These are phyloP conservation scores for Cryptococcus sp. DNA, from an alignment of 1,284 basidiomycete species.

Conservation along the genomic window DNA sequence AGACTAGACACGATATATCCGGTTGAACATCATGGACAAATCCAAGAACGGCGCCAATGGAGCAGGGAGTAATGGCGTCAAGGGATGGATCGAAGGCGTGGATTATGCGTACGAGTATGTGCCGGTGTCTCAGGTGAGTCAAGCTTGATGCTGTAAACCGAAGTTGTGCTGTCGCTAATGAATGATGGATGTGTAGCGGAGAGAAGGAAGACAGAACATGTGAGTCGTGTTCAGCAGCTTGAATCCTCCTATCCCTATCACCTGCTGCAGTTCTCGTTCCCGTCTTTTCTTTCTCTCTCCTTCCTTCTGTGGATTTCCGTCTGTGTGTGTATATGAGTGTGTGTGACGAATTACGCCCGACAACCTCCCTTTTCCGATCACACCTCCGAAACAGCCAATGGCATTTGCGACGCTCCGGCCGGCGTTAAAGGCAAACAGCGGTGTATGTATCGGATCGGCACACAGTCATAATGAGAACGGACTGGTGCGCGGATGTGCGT, in stretches of 20 bases:
- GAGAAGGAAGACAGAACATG: conserved; percentile 39
- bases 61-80: conserved; percentile 5
- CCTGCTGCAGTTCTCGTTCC: conserved; percentile 1
- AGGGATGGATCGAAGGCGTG: conserved; percentile 33
- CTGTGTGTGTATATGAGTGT: no score
- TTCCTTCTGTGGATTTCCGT: background rate
- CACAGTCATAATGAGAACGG: no score
- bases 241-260: conserved; percentile 5
- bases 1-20: background rate
- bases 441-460: no score
- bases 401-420: no score
- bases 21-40: background rate
- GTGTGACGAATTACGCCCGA: no score
- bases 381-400: no score
- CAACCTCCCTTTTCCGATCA: no score
- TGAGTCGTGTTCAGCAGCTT: conserved; percentile 22
- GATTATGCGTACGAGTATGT: conserved; percentile 52
- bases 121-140: conserved; percentile 46
- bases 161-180: background rate
- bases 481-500: no score
- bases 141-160: background rate
- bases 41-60: conserved; percentile 1
- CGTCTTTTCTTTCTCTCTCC: conserved; percentile 8
- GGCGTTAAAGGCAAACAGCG: no score
- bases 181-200: conserved; percentile 13